phyloP scores from a whole-genome alignment of 208 protist genomes.

The Acanthamoeba rhysodes region DNA sequence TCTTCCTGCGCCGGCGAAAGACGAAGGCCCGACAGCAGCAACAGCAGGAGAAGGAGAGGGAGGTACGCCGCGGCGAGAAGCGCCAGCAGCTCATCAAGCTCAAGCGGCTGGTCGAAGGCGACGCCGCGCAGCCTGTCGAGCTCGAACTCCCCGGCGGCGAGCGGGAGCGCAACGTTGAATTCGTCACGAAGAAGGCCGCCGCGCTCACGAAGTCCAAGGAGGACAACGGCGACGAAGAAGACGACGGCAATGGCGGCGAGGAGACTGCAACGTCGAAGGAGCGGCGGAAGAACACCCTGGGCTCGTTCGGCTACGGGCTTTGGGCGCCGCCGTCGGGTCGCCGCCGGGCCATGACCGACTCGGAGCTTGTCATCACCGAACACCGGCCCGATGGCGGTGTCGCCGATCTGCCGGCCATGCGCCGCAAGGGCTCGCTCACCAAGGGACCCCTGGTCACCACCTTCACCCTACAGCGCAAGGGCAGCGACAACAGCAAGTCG shows the following conservation, averaged over 20 bases:
- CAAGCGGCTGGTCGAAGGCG: background rate
- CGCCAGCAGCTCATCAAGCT: slow-evolving; percentile 4
- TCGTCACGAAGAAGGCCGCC: background rate
- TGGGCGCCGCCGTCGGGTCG: background rate
- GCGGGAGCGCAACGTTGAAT: background rate
- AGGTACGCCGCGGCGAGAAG: background rate
- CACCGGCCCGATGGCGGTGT: background rate
- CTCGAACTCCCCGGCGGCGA: background rate
- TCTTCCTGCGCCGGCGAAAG: background rate
- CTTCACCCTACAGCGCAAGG: background rate
- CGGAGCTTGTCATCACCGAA: background rate
- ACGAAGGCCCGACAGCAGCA: background rate
- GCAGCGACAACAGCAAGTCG: background rate
- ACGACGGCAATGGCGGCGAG: no score
- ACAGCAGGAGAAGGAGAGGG: background rate
- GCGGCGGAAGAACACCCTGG: slow-evolving; percentile 25
- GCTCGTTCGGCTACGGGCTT: slow-evolving; percentile 8
- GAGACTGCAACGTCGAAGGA: background rate
- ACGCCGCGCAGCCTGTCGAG: background rate
- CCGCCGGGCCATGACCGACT: background rate
- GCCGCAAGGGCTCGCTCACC: background rate
- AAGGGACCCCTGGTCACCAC: background rate
- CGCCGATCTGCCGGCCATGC: background rate
- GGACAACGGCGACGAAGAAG: background rate
- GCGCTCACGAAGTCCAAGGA: background rate